phyloP scores from a whole-genome alignment of 129 eudicot genomes.

The sunflower (Helianthus annuus) region HanXRQr2.0-SUNRISE NC_035441.2:10655999-10656498 shows the following conservation, averaged over 20 bases:
- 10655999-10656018: too few relatives aligned
- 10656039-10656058: background rate
- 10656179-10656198: slow-evolving; percentile 80
- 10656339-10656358: slow-evolving; percentile 83
- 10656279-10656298: slow-evolving; percentile 60
- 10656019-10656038: too few relatives aligned
- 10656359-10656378: slow-evolving; percentile 90
- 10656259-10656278: slow-evolving; percentile 79
- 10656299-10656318: slow-evolving; percentile 43
- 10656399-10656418: slow-evolving; percentile 95
- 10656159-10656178: slow-evolving; percentile 85
- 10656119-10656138: slow-evolving; percentile 76
- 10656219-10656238: slow-evolving; percentile 78
- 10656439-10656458: slow-evolving; percentile 65
- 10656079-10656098: slow-evolving; percentile 51
- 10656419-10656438: slow-evolving; percentile 94
- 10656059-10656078: slow-evolving; percentile 51
- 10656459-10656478: slow-evolving; percentile 61
- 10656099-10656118: slow-evolving; percentile 58
- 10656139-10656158: slow-evolving; percentile 79
- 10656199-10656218: slow-evolving; percentile 90
- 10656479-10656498: slow-evolving; percentile 84
- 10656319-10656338: slow-evolving; percentile 73
- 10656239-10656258: slow-evolving; percentile 89
- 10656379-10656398: slow-evolving; percentile 62